Evolutionary conservation across 257 asterid species (phyloP), one percentile per base, ranked within the genome.

Genomic region (Nicotiana obtusifolia): DNA sequence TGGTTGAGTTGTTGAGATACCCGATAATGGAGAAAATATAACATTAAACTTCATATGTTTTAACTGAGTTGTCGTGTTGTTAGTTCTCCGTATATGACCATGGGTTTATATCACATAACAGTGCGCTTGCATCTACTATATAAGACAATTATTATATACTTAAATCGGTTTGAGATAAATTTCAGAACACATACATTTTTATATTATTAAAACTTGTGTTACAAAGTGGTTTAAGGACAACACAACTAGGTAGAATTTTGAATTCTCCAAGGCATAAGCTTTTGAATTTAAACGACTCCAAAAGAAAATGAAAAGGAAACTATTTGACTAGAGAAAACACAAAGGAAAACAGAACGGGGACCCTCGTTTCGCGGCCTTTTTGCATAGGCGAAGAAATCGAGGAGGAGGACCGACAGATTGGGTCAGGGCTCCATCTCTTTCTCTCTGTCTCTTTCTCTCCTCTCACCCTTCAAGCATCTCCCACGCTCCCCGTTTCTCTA

Each of bases 311-410:
- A 15, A 54, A 54, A 1, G n/a, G 7, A 19, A 0, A 15, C 0
- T 56, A 56, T 17, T 5, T 17, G 20, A 19, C 10, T 6, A 17
- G 62, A 16, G 14, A 31, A 66, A 66, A 4, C 2, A 53, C 7
- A 4, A 53, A 53, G 1, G 19, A 5, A 14, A 15, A 4, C 7
- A 4, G 10, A n/a, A 5, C 4, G 2, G 17, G 53, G 76, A 17
- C 28, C 53, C 31, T 68, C 56, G 77, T 35, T 68, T 68, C 56
- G 77, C 31, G 77, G 10, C 77, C 54, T n/a, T 37, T 68, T 68
- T 10, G 47, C 22, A 68, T n/a, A 57, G 81, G 85, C 80, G 85
- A 77, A 73, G 83, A 84, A 59, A 10, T 33, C 91, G 84, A 88
- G 91, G 82, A 59, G 44, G 81, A 62, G 64, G 78, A 81, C 81